Conservation (phyloP, 2,329 filamentous ascomycete genomes). For the Diplodia corticola region DNA sequence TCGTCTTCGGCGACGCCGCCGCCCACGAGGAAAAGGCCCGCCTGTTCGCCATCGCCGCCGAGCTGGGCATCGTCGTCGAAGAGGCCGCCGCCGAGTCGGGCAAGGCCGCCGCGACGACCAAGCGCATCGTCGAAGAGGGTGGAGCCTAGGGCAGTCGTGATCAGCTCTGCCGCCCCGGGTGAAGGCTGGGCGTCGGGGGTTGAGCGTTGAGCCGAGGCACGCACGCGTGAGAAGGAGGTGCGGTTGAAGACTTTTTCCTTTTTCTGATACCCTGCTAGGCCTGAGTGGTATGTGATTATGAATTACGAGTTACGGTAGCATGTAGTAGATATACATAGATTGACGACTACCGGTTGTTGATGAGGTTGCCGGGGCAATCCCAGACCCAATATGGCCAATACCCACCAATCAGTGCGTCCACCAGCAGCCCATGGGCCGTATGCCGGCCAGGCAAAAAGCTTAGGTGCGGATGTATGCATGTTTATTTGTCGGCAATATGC, state of each 20-base stretch:
- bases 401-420: background rate
- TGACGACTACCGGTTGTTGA: background rate
- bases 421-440: background rate
- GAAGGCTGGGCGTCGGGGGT: too few species aligned
- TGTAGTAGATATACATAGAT: too few species aligned
- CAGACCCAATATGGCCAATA: background rate
- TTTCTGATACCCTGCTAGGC: too few species aligned
- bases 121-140: background rate
- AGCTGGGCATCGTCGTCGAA: conserved; percentile 24
- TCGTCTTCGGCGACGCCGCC: conserved; percentile 26
- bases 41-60: conserved; percentile 27
- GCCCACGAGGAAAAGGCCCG: conserved; percentile 2
- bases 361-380: background rate
- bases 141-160: too few species aligned
- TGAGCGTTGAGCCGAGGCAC: too few species aligned
- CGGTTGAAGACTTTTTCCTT: too few species aligned
- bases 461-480: background rate
- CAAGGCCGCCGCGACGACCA: background rate
- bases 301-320: too few species aligned
- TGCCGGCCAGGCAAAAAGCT: background rate
- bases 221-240: too few species aligned
- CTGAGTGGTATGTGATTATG: too few species aligned
- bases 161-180: too few species aligned
- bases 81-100: background rate
- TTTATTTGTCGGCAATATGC: background rate